Conservation (phyloP, 345 rosid genomes). For the Draba incana region DNA sequence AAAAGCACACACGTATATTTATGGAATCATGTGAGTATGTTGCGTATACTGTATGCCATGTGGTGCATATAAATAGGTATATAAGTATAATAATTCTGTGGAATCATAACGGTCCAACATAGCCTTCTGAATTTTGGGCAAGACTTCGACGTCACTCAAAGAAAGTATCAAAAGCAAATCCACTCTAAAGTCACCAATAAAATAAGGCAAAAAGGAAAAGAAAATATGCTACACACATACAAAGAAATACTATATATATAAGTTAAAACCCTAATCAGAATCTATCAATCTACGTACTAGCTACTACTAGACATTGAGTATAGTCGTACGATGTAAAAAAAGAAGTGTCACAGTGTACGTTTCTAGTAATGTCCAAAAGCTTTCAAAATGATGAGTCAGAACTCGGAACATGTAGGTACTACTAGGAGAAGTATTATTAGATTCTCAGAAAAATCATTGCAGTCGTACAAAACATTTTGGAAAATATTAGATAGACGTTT, state of each 20-base stretch:
- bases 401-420: conserved; percentile 23
- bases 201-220: neutral
- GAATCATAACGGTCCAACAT: conserved; percentile 44
- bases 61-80: conserved; percentile 19
- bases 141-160: conserved; percentile 45
- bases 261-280: conserved; percentile 19
- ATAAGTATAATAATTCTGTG: conserved; percentile 15
- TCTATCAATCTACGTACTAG: neutral
- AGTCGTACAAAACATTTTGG: neutral
- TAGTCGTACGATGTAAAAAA: conserved; percentile 24
- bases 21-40: conserved; percentile 39
- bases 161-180: conserved; percentile 40
- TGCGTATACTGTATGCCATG: conserved; percentile 43
- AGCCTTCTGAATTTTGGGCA: conserved; percentile 27
- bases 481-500: neutral
- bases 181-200: conserved; percentile 21
- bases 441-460: conserved; percentile 14
- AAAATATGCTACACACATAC: neutral
- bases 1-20: conserved; percentile 11
- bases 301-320: conserved; percentile 18
- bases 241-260: neutral
- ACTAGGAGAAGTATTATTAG: neutral
- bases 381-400: conserved; percentile 19
- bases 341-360: conserved; percentile 25
- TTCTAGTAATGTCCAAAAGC: conserved; percentile 22